Evolutionary conservation across 768 basidiomycete genomes (phyloP).

Genomic region (Gautieria morchelliformis): DNA sequence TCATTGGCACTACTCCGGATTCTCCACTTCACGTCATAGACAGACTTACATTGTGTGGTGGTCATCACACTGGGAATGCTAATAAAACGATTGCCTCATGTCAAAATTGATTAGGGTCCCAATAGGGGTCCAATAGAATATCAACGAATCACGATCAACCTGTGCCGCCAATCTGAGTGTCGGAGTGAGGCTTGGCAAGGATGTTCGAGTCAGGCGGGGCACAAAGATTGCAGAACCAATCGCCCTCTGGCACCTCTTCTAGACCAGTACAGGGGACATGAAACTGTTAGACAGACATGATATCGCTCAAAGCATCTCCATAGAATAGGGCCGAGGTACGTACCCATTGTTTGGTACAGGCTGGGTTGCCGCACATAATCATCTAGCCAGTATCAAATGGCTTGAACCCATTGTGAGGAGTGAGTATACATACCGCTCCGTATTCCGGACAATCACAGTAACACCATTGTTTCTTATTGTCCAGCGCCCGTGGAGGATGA

Average conservation of each 20-base stretch:
- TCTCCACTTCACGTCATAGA: not conserved
- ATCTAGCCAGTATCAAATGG: not conserved
- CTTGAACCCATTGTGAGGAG: not conserved
- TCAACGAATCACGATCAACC: no score
- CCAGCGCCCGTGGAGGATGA: not conserved
- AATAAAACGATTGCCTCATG: no score
- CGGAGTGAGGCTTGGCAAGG: not conserved
- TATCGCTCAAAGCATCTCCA: not conserved
- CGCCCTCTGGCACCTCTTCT: not conserved
- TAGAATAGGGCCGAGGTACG: not conserved
- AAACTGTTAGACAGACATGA: not conserved
- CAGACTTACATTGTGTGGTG: not conserved
- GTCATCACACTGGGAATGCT: no score
- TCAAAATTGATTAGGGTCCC: no score
- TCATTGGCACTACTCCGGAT: no score
- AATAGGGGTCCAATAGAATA: no score
- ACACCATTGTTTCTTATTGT: not conserved
- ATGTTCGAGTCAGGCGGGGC: not conserved
- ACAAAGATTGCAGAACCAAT: conserved; percentile 2
- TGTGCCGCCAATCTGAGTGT: no score
- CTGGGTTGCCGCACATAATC: not conserved
- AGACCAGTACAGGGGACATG: conserved; percentile 5
- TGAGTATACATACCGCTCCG: not conserved
- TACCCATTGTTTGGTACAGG: conserved; percentile 1
- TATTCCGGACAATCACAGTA: not conserved